Evolutionary conservation across 1,284 basidiomycete genomes (phyloP).

Genomic region (Cryptococcus hybrid): DNA sequence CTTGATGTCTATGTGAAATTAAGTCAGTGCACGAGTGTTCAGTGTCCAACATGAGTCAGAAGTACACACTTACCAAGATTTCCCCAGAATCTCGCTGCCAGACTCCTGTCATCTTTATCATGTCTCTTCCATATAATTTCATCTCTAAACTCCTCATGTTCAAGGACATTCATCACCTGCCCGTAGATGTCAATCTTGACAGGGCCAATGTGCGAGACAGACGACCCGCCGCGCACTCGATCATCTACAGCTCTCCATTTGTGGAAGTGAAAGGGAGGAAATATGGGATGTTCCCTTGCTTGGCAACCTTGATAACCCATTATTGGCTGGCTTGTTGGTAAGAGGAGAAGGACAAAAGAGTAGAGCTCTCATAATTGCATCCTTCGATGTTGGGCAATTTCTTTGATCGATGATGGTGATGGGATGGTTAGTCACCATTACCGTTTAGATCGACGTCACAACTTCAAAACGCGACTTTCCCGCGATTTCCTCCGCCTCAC

Average conservation of each 20-base stretch:
- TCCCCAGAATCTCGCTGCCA: constrained; percentile 33
- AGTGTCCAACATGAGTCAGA: neutral
- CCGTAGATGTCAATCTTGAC: constrained; percentile 15
- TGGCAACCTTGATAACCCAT: too few relatives aligned
- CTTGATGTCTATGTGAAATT: constrained; percentile 45
- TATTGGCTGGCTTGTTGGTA: too few relatives aligned
- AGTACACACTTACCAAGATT: constrained; percentile 23
- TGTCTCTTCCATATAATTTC: constrained; percentile 3
- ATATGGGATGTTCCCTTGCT: constrained; percentile 15
- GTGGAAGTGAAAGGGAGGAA: constrained; percentile 37
- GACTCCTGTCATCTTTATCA: neutral
- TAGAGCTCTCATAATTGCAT: too few relatives aligned
- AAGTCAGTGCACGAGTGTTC: neutral
- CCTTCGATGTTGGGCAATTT: too few relatives aligned
- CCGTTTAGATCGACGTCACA: too few relatives aligned
- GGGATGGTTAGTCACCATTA: too few relatives aligned
- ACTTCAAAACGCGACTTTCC: too few relatives aligned
- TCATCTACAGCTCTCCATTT: constrained; percentile 52
- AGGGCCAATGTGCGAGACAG: constrained; percentile 45
- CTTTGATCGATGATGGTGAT: too few relatives aligned
- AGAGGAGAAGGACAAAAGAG: too few relatives aligned
- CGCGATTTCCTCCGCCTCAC: too few relatives aligned
- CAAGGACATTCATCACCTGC: neutral
- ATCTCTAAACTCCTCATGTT: neutral
- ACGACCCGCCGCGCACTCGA: constrained; percentile 51